A percentile compares a stretch with the other conserved stretches of the same genome.
phyloP scores from a whole-genome alignment of 140 eudicot genomes.

The Senecio squalidus region DNA sequence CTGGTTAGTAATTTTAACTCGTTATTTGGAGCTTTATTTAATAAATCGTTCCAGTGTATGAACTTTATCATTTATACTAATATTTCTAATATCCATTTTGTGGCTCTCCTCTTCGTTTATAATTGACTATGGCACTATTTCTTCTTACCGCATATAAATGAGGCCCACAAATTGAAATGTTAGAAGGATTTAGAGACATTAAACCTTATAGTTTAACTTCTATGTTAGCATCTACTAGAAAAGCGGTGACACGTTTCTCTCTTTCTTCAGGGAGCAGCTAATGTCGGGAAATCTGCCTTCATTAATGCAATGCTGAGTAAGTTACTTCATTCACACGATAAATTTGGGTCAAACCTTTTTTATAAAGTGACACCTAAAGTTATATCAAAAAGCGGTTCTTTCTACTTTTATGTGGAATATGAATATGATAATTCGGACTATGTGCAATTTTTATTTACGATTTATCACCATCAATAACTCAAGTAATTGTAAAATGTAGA shows the following conservation, averaged over 20 bases:
- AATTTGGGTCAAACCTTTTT: no score
- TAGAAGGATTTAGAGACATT: background rate
- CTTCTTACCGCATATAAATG: background rate
- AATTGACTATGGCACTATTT: no score
- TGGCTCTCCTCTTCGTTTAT: no score
- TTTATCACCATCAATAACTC: background rate
- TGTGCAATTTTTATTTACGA: background rate
- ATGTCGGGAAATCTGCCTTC: constrained; percentile 97
- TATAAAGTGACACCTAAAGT: background rate
- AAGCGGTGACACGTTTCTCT: constrained; percentile 13
- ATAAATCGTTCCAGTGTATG: background rate
- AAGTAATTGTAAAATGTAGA: constrained; percentile 32
- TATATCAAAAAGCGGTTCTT: background rate
- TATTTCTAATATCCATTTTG: background rate
- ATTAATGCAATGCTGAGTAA: constrained; percentile 88
- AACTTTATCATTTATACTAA: background rate
- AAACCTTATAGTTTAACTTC: constrained; percentile 1
- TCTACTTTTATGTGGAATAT: no score
- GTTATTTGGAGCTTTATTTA: background rate
- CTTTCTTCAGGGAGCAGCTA: constrained; percentile 82
- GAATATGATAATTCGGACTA: background rate
- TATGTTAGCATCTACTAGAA: background rate
- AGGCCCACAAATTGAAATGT: constrained; percentile 4
- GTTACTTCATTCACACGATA: no score
- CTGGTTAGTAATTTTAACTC: constrained; percentile 58